Evolutionary conservation across 768 basidiomycete species (phyloP).

Genomic region (Lactifluus rugatus): DNA sequence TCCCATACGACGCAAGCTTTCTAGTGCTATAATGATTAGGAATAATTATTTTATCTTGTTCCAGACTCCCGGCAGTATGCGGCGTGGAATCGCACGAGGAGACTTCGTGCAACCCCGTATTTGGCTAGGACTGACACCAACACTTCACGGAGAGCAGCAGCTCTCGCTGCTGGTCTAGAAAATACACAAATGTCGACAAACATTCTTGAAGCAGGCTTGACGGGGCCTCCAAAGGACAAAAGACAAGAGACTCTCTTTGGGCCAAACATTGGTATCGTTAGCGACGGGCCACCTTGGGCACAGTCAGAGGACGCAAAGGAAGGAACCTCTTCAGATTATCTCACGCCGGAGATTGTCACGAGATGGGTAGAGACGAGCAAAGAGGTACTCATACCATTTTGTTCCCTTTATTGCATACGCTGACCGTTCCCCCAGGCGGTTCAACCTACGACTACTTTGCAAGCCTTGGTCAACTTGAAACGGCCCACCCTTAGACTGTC

Average conservation of each 20-base stretch:
- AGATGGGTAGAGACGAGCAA: constrained; percentile 82
- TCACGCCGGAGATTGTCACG: constrained; percentile 75
- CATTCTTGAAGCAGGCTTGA: constrained; percentile 28
- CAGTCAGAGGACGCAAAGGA: constrained; percentile 50
- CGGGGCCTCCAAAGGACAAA: constrained; percentile 34
- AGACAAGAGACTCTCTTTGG: constrained; percentile 82
- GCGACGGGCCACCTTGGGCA: constrained; percentile 63
- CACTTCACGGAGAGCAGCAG: constrained; percentile 38
- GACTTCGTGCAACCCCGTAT: constrained; percentile 42
- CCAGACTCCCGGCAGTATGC: constrained; percentile 43
- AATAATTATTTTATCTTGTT: constrained; percentile 1
- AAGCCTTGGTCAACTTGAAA: constrained; percentile 91
- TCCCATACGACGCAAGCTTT: neutral
- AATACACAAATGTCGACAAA: constrained; percentile 14
- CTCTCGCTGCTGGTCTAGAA: constrained; percentile 34
- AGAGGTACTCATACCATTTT: constrained; percentile 41
- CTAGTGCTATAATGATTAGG: constrained; percentile 17
- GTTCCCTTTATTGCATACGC: neutral
- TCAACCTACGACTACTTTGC: constrained; percentile 85
- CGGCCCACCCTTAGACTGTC: constrained; percentile 76
- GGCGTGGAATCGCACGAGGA: constrained; percentile 48
- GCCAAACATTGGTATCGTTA: constrained; percentile 76
- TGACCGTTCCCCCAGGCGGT: constrained; percentile 38
- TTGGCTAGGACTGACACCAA: constrained; percentile 42
- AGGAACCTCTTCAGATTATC: constrained; percentile 45